Evolutionary conservation across 1,139 yeast genomes (phyloP).

Genomic region (Candida anutae): DNA sequence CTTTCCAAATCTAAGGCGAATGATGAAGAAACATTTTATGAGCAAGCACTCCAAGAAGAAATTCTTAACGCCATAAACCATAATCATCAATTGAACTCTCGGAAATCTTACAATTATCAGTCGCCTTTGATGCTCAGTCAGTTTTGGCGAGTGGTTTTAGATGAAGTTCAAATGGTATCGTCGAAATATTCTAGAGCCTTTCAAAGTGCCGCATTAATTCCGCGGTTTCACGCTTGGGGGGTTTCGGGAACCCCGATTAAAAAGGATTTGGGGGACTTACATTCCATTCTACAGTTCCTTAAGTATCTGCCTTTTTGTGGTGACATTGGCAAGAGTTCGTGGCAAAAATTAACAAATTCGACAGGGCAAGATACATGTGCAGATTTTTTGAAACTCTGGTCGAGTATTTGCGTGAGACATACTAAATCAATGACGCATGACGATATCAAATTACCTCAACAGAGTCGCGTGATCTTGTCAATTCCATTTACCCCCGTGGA

Average conservation of each 20-base stretch:
- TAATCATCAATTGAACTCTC: conserved; percentile 19
- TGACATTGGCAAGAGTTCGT: conserved; percentile 29
- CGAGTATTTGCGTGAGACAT: conserved; percentile 58
- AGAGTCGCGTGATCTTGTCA: conserved; percentile 57
- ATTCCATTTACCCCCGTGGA: conserved; percentile 77
- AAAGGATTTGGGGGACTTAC: conserved; percentile 56
- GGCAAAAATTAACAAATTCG: conserved; percentile 21
- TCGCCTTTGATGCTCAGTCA: conserved; percentile 81
- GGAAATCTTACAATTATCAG: conserved; percentile 43
- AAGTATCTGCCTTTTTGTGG: conserved; percentile 55
- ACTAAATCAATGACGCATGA: conserved; percentile 75
- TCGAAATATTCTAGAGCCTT: conserved; percentile 70
- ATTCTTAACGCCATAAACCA: conserved; percentile 24
- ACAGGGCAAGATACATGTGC: conserved; percentile 10
- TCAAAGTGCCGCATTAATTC: conserved; percentile 69
- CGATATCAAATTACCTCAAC: conserved; percentile 74
- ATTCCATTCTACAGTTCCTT: conserved; percentile 62
- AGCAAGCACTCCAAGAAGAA: conserved; percentile 30
- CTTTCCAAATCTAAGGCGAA: conserved; percentile 19
- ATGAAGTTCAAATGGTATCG: conserved; percentile 92
- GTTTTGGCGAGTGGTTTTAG: conserved; percentile 84
- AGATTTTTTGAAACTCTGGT: conserved; percentile 44
- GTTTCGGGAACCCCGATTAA: conserved; percentile 92
- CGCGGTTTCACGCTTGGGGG: conserved; percentile 90
- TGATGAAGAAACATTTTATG: conserved; percentile 25